These are phyloP conservation scores for Paspalum vaginatum DNA, from an alignment of 176 grass and related monocot species.

Conservation along the genomic window DNA sequence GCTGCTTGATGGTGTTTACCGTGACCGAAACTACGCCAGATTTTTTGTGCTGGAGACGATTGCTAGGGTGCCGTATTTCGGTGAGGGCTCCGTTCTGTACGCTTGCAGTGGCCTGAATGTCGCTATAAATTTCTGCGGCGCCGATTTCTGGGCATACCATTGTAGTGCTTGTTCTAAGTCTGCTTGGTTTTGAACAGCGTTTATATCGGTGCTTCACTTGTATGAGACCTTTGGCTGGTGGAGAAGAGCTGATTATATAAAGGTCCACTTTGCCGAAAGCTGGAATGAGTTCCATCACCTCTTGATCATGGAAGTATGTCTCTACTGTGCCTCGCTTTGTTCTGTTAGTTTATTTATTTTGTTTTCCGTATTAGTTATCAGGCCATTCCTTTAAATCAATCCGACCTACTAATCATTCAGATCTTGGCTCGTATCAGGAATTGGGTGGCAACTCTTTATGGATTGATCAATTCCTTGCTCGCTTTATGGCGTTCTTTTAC, in stretches of 20 bases:
- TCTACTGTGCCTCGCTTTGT: not conserved
- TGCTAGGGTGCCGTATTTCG: slow-evolving; percentile 92
- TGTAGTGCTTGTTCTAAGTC: not conserved
- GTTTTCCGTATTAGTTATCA: not conserved
- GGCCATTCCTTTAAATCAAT: not conserved
- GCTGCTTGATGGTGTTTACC: slow-evolving; percentile 61
- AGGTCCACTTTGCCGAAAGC: slow-evolving; percentile 97
- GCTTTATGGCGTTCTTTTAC: slow-evolving; percentile 76
- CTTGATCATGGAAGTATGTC: slow-evolving; percentile 90
- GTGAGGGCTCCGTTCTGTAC: slow-evolving; percentile 52
- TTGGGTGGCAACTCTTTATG: slow-evolving; percentile 82
- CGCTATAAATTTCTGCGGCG: not conserved
- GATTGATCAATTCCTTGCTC: slow-evolving; percentile 75
- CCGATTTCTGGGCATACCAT: not conserved
- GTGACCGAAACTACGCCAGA: slow-evolving; percentile 80
- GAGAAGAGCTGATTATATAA: slow-evolving; percentile 87
- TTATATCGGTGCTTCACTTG: slow-evolving; percentile 97
- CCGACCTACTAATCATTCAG: not conserved
- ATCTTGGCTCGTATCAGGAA: slow-evolving; percentile 53
- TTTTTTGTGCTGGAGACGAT: slow-evolving; percentile 95
- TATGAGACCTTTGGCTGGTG: slow-evolving; percentile 96
- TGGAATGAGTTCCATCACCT: slow-evolving; percentile 97
- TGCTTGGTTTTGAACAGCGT: slow-evolving; percentile 51
- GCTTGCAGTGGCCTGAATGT: not conserved
- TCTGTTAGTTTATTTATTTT: not conserved